Evolutionary conservation across 2,329 filamentous ascomycete genomes (phyloP), one percentile per base, ranked within the genome.

Genomic region (Hypoxylon sp.): DNA sequence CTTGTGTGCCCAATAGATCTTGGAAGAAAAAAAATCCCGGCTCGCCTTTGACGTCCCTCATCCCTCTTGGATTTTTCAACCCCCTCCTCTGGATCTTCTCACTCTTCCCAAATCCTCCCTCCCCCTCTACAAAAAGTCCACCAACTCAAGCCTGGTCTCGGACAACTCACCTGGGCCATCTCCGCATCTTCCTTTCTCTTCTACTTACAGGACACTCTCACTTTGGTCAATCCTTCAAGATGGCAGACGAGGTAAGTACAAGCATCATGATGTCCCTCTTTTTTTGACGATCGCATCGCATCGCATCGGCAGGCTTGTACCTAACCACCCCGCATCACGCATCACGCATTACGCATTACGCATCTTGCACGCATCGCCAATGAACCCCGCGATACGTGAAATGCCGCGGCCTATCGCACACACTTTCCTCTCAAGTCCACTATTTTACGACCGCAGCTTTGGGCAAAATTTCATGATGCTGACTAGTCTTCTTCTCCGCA

Each of bases 191-290:
- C 75, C 70, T 73, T 74, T 74, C 72, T 70, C 72, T 75, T 75
- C 73, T 64, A 64, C 51, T 55, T 55, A 30, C 36, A 57, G 38
- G n/a, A 60, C 38, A 67, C 65, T 64, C 69, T 70, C 63, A 65
- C 66, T 72, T 73, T 69, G 63, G 66, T 72, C 73, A 81, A 79
- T 78, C 78, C 78, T 78, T 82, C 84, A 86, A 80, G 76, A 88
- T 88, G 86, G 84, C 80, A 70, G 76, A 77, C 68, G 77, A 86
- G 77, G 85, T 87, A 81, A 82, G 84, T 79, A 11, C 11, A 44
- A 26, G 52, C 55, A 58, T 33, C 28, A 58, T 48, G 45, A 24
- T 61, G 52, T 61, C 49, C 58, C 56, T 58, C 49, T 53, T 60
- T 60, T 61, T 52, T 32, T 54, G 57, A 49, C 56, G 64, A 67